Evolutionary conservation across 176 grass and related monocot genomes (phyloP).

Genomic region (Cenchrus americanus): DNA sequence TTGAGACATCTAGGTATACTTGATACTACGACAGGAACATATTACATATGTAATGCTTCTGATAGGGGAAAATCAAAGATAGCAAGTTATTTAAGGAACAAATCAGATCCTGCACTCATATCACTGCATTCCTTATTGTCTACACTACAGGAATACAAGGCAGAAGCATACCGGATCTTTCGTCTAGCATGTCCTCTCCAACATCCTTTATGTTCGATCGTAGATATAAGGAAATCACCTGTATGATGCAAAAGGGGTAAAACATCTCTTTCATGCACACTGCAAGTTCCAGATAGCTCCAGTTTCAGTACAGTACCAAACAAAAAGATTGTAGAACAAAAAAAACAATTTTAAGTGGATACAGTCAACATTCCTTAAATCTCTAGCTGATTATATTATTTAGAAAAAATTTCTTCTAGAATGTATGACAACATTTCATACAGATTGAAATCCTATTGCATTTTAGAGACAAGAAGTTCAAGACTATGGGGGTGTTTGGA

Average conservation of each 20-base stretch:
- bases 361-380: background rate
- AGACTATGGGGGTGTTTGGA: too few relatives aligned
- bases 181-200: slow-evolving; percentile 35
- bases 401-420: background rate
- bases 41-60: background rate
- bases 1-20: background rate
- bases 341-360: background rate
- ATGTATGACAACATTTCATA: background rate
- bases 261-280: background rate
- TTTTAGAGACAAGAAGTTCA: background rate
- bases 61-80: background rate
- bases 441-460: background rate
- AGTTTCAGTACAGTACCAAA: slow-evolving; percentile 12
- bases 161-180: slow-evolving; percentile 71
- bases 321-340: background rate
- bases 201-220: slow-evolving; percentile 73
- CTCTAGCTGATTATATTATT: slow-evolving; percentile 9
- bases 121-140: too few relatives aligned
- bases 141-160: too few relatives aligned
- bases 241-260: slow-evolving; percentile 30
- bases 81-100: slow-evolving; percentile 38
- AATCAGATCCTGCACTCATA: slow-evolving; percentile 21
- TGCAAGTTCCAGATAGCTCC: background rate
- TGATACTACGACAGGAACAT: slow-evolving; percentile 13
- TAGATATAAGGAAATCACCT: slow-evolving; percentile 94